Base-by-base conservation (phyloP, 768 basidiomycete genomes). In the Daedaleopsis sinensis region DNA sequence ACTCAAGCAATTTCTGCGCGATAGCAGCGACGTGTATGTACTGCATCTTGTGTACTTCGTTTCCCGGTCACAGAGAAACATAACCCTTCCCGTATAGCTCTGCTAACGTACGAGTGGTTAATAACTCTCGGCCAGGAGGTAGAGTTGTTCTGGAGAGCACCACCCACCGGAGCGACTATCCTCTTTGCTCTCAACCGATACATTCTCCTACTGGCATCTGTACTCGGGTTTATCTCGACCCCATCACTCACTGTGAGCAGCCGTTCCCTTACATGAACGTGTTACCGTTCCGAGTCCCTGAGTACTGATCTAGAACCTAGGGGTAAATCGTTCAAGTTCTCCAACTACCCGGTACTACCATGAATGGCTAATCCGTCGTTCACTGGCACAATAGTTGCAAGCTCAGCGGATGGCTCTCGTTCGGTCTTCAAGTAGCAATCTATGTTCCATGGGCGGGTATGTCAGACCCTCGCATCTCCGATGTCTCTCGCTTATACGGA, bases 91-190 rank as follows among this genome's bases (percentile, higher is more conserved):
- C 27, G 27, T 42, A 3, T 35, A 64, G 63, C 51, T 0, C 23
- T 64, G 10, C 35, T 60, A 2, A 13, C 48, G 1, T 65, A 48
- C 18, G 61, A 65, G 11, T 50, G 52, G 37, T 32, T 54, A n/a
- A 39, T 65, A 15, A 62, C 64, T 3, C 38, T 60, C 15, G 58
- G 55, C 23, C 53, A 55, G 16, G 64, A 65, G 37, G 55, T 62
- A 11, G 50, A 57, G 19, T 43, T 58, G 23, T 59, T 65, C 39
- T 65, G 64, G 64, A 16, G 46, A 32, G 47, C 47, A 21, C 58
- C 21, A 18, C 39, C 62, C 44, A 56, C 64, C 7, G 64, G 57
- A 2, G 61, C 64, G 3, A 50, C 64, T 4, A 18, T 54, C 8
- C 39, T 65, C 8, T 62, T 59, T 37, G 9, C 59, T 1, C 24